A percentile compares a stretch with the other conserved stretches of the same genome.
phyloP scores from a whole-genome alignment of 176 grass and related monocot species.

The Hyparrhenia diplandra region DNA sequence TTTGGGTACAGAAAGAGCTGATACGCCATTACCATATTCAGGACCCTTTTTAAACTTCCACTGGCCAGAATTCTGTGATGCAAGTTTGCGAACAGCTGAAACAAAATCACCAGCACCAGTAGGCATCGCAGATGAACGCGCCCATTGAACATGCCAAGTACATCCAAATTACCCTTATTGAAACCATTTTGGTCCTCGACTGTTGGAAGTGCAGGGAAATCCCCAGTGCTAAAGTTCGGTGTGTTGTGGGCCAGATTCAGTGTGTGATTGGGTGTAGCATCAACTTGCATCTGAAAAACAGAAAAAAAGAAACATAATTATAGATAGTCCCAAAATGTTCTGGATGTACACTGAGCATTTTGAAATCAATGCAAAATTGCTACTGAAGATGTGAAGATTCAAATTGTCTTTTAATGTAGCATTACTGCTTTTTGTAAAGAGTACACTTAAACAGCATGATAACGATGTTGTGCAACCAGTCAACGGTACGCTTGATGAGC shows the following conservation, averaged over 20 bases:
- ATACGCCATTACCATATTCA: slow-evolving; percentile 51
- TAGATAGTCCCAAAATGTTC: background rate
- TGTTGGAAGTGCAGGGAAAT: slow-evolving; percentile 79
- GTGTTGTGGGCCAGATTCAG: slow-evolving; percentile 38
- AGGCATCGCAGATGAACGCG: slow-evolving; percentile 35
- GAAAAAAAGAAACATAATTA: background rate
- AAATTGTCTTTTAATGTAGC: background rate
- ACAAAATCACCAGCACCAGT: slow-evolving; percentile 69
- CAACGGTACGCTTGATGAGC: background rate
- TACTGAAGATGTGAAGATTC: background rate
- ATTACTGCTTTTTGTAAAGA: background rate
- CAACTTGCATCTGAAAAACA: slow-evolving; percentile 82
- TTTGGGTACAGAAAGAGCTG: slow-evolving; percentile 49
- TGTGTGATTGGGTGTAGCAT: slow-evolving; percentile 45
- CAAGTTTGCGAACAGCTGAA: slow-evolving; percentile 79
- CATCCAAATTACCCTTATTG: slow-evolving; percentile 43
- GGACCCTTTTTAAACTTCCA: slow-evolving; percentile 59
- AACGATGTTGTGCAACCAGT: background rate
- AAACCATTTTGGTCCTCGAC: slow-evolving; percentile 56
- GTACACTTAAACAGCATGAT: background rate
- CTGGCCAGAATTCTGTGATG: slow-evolving; percentile 54
- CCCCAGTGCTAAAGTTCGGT: slow-evolving; percentile 72
- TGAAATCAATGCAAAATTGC: background rate
- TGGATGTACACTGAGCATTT: background rate
- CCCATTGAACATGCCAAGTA: slow-evolving; percentile 35